Evolutionary conservation across 2,329 filamentous ascomycete species (phyloP).

Genomic region (Paraconiothyrium sp.): DNA sequence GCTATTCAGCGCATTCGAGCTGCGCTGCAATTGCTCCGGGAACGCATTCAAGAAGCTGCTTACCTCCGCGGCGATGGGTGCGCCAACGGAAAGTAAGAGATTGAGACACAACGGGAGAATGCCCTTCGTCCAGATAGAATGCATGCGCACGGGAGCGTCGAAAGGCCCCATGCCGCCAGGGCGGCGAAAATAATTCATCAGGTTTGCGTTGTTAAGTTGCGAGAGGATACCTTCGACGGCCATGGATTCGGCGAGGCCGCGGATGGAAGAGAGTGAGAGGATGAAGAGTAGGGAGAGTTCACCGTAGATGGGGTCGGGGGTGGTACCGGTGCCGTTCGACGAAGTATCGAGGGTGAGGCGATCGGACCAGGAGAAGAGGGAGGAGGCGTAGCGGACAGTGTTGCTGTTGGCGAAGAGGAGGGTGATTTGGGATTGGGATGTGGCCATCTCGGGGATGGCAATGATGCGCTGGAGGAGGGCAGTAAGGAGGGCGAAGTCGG

Average conservation of each 20-base stretch:
- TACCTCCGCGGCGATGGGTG: constrained; percentile 84
- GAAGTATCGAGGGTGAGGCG: constrained; percentile 68
- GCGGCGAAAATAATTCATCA: constrained; percentile 78
- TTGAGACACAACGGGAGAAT: constrained; percentile 90
- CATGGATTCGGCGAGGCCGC: constrained; percentile 84
- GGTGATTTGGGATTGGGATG: constrained; percentile 63
- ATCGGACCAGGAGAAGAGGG: constrained; percentile 94
- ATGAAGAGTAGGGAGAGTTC: constrained; percentile 91
- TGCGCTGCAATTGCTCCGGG: constrained; percentile 73
- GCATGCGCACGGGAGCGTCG: constrained; percentile 78
- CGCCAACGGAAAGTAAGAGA: constrained; percentile 81
- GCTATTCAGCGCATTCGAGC: constrained; percentile 77
- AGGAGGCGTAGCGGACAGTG: constrained; percentile 81
- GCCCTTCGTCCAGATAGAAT: constrained; percentile 88
- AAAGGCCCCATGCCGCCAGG: constrained; percentile 78
- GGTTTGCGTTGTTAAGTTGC: constrained; percentile 79
- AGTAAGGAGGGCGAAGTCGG: constrained; percentile 86
- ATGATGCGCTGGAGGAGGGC: constrained; percentile 88
- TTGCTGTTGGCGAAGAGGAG: constrained; percentile 67
- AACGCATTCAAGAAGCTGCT: constrained; percentile 90
- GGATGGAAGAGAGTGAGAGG: constrained; percentile 84
- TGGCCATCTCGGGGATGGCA: constrained; percentile 76
- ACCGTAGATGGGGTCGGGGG: constrained; percentile 88
- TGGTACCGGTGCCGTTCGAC: constrained; percentile 35
- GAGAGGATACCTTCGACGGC: constrained; percentile 86